These are phyloP conservation scores for Babesia caballi DNA, from an alignment of 169 alveolate species.

Conservation along the genomic window DNA sequence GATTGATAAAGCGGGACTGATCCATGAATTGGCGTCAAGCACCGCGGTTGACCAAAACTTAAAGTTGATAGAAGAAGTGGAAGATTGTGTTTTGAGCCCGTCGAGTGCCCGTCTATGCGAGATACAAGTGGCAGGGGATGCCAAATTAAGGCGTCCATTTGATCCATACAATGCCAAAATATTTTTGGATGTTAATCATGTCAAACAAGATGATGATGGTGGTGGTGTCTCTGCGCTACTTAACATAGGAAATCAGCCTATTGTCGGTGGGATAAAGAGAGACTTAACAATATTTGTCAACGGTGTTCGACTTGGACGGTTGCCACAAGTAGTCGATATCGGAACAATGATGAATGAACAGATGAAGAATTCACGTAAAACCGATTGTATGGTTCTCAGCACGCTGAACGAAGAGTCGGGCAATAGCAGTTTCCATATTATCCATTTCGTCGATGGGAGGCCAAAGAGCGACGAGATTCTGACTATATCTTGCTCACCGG, in stretches of 20 bases:
- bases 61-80: background rate
- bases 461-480: background rate
- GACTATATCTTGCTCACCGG: background rate
- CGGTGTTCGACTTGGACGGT: background rate
- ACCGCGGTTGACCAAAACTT: background rate
- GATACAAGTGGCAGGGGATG: slow-evolving; percentile 9
- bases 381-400: background rate
- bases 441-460: background rate
- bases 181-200: background rate
- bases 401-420: slow-evolving; percentile 17
- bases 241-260: background rate
- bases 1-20: no score
- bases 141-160: background rate
- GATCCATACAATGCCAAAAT: background rate
- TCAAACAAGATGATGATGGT: background rate
- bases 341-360: background rate
- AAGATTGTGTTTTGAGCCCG: background rate
- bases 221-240: background rate
- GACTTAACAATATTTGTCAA: background rate
- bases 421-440: background rate
- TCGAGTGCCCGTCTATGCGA: slow-evolving; percentile 9
- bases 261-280: background rate
- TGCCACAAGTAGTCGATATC: slow-evolving; percentile 1
- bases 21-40: no score
- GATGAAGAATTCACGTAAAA: background rate